Percentiles rank a stretch among this genome's conserved stretches.
Conservation (phyloP, 371 early-diverging fungal genomes). For the Polyrhizophydium stewartii region DNA sequence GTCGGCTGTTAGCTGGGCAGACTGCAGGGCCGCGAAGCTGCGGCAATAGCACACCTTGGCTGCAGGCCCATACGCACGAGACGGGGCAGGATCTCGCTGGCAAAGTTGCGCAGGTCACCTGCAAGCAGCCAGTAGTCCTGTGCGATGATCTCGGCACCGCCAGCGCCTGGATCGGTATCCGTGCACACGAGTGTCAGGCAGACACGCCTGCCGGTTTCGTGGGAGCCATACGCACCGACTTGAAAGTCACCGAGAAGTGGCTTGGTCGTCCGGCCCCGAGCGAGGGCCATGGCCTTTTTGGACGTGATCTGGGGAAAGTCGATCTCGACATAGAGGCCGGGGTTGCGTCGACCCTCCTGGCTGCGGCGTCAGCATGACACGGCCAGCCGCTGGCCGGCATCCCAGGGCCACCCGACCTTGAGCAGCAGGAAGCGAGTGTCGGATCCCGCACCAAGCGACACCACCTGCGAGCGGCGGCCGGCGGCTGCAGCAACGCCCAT, state of each 20-base stretch:
- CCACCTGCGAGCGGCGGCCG: slow-evolving; percentile 59
- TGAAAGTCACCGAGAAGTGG: too few species aligned
- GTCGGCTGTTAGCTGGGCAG: too few species aligned
- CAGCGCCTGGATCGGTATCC: too few species aligned
- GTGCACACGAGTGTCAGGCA: too few species aligned
- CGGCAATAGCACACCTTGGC: too few species aligned
- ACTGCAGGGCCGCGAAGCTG: too few species aligned
- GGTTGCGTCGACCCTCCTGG: slow-evolving; percentile 22
- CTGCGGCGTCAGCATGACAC: not conserved
- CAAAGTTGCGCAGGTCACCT: slow-evolving; percentile 75
- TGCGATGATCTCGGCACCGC: slow-evolving; percentile 71
- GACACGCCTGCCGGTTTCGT: too few species aligned
- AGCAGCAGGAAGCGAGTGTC: slow-evolving; percentile 89
- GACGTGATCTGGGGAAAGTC: slow-evolving; percentile 85
- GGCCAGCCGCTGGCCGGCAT: not conserved
- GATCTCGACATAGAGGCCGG: slow-evolving; percentile 75
- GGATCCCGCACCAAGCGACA: slow-evolving; percentile 85
- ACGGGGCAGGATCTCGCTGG: slow-evolving; percentile 51
- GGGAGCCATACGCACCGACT: too few species aligned
- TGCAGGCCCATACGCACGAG: slow-evolving; percentile 68
- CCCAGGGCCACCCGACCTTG: slow-evolving; percentile 32
- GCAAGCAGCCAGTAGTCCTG: slow-evolving; percentile 66
- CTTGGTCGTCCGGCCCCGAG: too few species aligned
- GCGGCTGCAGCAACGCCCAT: not conserved
- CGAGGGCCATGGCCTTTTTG: slow-evolving; percentile 75